Conservation (phyloP, 2,329 filamentous ascomycete genomes). For the Reticulascus tulasneorum region DNA sequence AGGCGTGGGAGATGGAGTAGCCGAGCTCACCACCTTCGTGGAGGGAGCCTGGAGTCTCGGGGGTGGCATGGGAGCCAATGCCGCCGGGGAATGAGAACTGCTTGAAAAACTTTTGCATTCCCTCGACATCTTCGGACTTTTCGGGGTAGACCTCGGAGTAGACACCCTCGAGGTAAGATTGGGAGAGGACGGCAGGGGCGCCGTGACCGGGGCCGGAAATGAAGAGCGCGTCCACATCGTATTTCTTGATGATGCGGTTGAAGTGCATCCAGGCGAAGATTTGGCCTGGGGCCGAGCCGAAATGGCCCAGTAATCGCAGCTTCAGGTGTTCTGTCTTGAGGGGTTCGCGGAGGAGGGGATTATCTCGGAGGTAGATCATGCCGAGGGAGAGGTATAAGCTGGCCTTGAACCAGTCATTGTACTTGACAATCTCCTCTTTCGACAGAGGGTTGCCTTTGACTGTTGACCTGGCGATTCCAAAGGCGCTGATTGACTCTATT, state of each 20-base stretch:
- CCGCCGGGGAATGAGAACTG: conserved; percentile 79
- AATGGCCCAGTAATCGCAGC: conserved; percentile 69
- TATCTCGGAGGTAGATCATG: conserved; percentile 76
- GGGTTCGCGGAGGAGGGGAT: conserved; percentile 67
- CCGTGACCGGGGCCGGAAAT: conserved; percentile 76
- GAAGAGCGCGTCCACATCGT: conserved; percentile 68
- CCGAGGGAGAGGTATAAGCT: conserved; percentile 72
- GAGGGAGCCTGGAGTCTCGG: conserved; percentile 72
- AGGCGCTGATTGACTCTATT: conserved; percentile 57
- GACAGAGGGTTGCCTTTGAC: conserved; percentile 58
- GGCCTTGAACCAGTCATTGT: conserved; percentile 70
- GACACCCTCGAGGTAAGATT: conserved; percentile 72
- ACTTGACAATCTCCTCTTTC: conserved; percentile 62
- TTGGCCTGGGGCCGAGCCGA: conserved; percentile 76
- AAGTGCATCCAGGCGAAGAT: conserved; percentile 80
- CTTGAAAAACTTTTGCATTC: conserved; percentile 75
- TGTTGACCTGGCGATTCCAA: conserved; percentile 62
- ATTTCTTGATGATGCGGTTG: conserved; percentile 78
- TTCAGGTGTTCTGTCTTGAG: conserved; percentile 69
- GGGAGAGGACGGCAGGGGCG: conserved; percentile 70
- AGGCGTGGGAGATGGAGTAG: conserved; percentile 77
- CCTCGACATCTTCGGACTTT: conserved; percentile 64
- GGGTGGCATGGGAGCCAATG: conserved; percentile 73
- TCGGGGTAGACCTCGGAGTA: conserved; percentile 76
- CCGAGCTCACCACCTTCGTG: conserved; percentile 79